Base-by-base conservation (phyloP, 176 grass and related monocot species). In the Oryza meridionalis region DNA sequence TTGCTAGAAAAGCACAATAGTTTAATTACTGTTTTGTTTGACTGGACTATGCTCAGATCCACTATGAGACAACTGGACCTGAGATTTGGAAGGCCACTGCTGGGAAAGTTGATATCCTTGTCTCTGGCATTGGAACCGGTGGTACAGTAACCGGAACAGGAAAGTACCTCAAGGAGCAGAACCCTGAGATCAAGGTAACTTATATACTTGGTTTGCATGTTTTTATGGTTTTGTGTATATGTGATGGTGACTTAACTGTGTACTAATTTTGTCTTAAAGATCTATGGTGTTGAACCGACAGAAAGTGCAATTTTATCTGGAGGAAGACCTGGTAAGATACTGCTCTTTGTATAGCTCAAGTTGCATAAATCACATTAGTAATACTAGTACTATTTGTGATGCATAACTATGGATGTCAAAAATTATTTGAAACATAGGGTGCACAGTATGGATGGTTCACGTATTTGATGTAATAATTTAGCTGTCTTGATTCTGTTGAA, bases 31-130 rank as follows among this genome's bases (percentile, higher is more conserved):
- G 33, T n/a, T 69, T 32, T 69, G 38, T 71, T 19, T 71, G 6
- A 40, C 38, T 43, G 17, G 15, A 15, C 47, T 32, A 22, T 32
- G 14, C 7, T 15, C 70, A 92, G 83, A 72, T 92, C 67, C 86
- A 92, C 75, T 92, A 92, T 71, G 86, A 92, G 69, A 92, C 90
- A 76, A 92, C 90, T 59, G 90, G 86, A 53, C 90, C 86, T 25
- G 90, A 92, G 69, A 86, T 89, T 14, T 92, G 90, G 90, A 86
- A 80, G 27, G 90, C 68, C 69, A 89, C 90, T 3, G 83, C 31
- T 55, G 83, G 79, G 19, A 88, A 86, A 67, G 67, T 89, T 75
- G 90, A 92, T 84, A 78, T 67, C 44, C 43, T 92, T 67, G 83
- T 92, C 3, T 86, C 90, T 84, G 90, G 90, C 55, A 92, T 92